Conservation (phyloP, 2,329 filamentous ascomycete genomes). For the Nothophaeocryptopus gaeumannii region DNA sequence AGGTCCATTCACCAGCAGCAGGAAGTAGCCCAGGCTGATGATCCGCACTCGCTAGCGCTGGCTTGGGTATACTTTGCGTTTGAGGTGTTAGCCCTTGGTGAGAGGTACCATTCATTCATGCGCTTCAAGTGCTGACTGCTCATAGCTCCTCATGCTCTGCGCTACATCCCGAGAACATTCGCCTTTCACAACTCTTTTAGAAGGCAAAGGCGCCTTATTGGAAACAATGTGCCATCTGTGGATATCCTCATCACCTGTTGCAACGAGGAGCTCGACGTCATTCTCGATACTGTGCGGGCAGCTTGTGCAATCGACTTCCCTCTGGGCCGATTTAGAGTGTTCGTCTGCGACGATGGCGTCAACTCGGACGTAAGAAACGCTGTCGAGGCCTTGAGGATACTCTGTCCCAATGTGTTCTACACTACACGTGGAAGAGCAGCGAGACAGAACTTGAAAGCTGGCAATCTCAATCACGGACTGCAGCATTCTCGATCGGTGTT, state of each 20-base stretch:
- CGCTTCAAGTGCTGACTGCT: too few species aligned
- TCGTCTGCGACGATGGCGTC: conserved; percentile 43
- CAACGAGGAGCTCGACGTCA: conserved; percentile 42
- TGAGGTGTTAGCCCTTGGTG: too few species aligned
- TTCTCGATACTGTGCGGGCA: conserved; percentile 41
- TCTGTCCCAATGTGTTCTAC: conserved; percentile 43
- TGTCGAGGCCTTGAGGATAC: conserved; percentile 35
- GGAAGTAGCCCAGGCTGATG: too few species aligned
- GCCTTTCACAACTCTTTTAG: too few species aligned
- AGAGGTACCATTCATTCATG: too few species aligned
- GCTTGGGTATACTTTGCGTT: too few species aligned
- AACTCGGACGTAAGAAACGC: conserved; percentile 36
- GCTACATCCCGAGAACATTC: too few species aligned
- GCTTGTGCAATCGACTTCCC: conserved; percentile 43
- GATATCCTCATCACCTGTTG: conserved; percentile 47
- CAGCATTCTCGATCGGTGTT: conserved; percentile 1
- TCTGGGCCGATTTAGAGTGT: conserved; percentile 36
- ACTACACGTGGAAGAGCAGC: conserved; percentile 41
- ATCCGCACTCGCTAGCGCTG: too few species aligned
- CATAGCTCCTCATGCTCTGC: too few species aligned
- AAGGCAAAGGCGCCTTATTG: not conserved
- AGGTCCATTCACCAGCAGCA: too few species aligned
- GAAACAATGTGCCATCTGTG: conserved; percentile 39
- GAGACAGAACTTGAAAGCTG: conserved; percentile 58
- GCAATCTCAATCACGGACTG: conserved; percentile 61